Base-by-base conservation (phyloP, 306 rosid genomes). In the Prunus mume region DNA sequence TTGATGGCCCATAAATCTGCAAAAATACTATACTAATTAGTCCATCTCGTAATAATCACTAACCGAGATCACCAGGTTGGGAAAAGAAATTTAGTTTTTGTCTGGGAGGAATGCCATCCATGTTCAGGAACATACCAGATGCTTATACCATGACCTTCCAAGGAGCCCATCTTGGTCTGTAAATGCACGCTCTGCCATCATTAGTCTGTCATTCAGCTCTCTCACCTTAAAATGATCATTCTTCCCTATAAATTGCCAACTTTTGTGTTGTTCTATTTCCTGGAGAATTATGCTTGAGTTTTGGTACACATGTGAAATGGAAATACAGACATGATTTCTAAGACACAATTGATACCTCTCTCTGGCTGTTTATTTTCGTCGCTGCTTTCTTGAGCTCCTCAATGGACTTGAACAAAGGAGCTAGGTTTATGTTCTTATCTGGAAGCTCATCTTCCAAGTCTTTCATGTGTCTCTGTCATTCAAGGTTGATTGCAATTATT, bases 121-220 rank as follows among this genome's bases (percentile, higher is more conserved):
- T 2, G 24, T 56, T 49, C 19, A 75, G 83, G 65, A 75, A 70
- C 87, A 65, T 83, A 86, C 92, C 91, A 91, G 72, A 86, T 91
- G 95, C 85, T 91, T 89, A 82, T 86, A 79, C 95, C 95, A 89
- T 54, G 93, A 71, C 75, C 84, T 83, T 80, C 85, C 81, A 65
- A 75, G 85, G 66, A 88, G 94, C n/a, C 94, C 97, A 60, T 89
- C 95, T 71, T 50, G 78, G 79, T 86, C 89, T 19, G 91, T 85
- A 83, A 91, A 85, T 65, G 93, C 95, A 18, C 87, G 88, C 82
- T 92, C 97, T 19, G 90, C 87, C 93, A 90, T 88, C 90, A 85
- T 88, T 41, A 84, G 71, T 72, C 93, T 92, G 81, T 90, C 93
- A 78, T 90, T 90, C 46, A 90, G 55, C 74, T 87, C 97, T 81